Conservation (phyloP, 2,329 filamentous ascomycete genomes). For the Fusarium zealandicum region DNA sequence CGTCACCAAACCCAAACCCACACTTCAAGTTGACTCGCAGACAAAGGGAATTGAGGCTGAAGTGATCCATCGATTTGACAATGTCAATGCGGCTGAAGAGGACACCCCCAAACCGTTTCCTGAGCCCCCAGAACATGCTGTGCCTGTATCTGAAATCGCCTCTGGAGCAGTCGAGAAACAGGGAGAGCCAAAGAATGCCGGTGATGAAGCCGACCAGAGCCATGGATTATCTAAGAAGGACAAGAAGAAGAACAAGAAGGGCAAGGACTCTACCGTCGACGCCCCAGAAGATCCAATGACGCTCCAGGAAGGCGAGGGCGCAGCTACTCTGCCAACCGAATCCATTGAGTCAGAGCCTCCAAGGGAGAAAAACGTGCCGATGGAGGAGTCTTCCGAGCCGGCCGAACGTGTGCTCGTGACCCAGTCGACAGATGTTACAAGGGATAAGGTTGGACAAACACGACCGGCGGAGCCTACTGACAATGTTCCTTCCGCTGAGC, state of each 20-base stretch:
- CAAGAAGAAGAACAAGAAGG: conserved; percentile 44
- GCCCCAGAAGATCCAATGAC: conserved; percentile 9
- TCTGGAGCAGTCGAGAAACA: neutral
- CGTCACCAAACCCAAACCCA: neutral
- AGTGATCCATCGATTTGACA: neutral
- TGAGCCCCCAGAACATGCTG: neutral
- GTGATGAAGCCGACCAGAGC: conserved; percentile 13
- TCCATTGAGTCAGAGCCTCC: neutral
- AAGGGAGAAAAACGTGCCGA: neutral
- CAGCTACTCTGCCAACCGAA: neutral
- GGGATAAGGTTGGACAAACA: neutral
- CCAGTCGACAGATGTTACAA: neutral
- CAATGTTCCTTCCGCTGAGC: conserved; percentile 8
- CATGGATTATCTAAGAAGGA: conserved; percentile 37
- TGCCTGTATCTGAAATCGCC: neutral
- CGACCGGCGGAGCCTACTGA: neutral
- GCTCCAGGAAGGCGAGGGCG: conserved; percentile 14
- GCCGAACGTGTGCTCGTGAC: neutral
- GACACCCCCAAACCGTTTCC: neutral
- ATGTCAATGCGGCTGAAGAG: neutral
- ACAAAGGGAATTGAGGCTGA: neutral
- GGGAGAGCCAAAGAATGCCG: conserved; percentile 7
- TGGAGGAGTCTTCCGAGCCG: neutral
- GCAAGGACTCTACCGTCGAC: conserved; percentile 1
- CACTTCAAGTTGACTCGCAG: neutral